Base-by-base conservation (phyloP, 371 early-diverging fungal species). In the Lichtheimia hyalospora region DNA sequence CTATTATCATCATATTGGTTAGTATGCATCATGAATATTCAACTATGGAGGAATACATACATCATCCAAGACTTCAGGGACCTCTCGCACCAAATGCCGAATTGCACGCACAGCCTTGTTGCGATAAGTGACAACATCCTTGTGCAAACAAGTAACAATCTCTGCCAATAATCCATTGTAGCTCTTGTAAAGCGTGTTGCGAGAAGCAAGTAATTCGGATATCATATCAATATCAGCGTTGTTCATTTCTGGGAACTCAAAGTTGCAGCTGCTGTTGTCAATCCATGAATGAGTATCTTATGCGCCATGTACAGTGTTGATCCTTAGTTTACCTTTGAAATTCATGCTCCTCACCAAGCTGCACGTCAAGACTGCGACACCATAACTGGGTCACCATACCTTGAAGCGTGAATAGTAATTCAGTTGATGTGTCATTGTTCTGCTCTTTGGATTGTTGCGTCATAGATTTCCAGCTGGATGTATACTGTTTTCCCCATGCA, bases 81-180 rank as follows among this genome's bases (percentile, higher is more conserved):
- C 86, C 34, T 85, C 81, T 8, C 72, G 57, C 0, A 89, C 85
- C 13, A 94, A 84, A 40, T 83, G 83, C 3, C 89, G 87, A 8
- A 96, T 74, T 0, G 94, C 87, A 34, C 82, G 87, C 39, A 96
- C 63, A 0, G 95, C 87, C 54, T 88, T 90, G 3, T 89, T 81
- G 20, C 96, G 75, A 18, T 90, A 79, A 0, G 87, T 66, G 2
- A 92, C 89, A 16, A 82, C 80, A 21, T 85, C 82, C 0, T 86
- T 83, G 24, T 88, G 87, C 2, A 95, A 75, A 4, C 84, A 81
- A 21, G 68, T 49, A 18, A 89, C 66, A 27, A 95, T 82, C 46
- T 88, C 81, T 0, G 81, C 70, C 40, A 94, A 57, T 14, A 93
- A 72, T 54, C 79, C 78, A 39, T 90, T 89, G 66, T 87, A 90